A percentile compares a stretch with the other conserved stretches of the same genome.
phyloP scores from a whole-genome alignment of 202 grass and related monocot species.

The Setaria italica region DNA sequence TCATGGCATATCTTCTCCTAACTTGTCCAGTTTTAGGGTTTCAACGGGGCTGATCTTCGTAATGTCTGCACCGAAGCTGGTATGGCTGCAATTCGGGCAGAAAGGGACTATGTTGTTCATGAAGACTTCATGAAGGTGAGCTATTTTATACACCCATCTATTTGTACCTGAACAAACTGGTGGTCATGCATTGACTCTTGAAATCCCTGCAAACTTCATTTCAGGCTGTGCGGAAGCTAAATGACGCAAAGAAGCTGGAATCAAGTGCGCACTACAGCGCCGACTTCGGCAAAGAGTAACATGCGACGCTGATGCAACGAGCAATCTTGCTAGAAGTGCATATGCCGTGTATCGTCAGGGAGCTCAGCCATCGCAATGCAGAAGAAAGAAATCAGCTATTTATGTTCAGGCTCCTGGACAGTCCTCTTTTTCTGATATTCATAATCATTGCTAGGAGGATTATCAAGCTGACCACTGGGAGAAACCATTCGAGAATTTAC shows the following conservation, averaged over 20 bases:
- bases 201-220: constrained; percentile 21
- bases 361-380: constrained; percentile 21
- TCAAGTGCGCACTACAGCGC: constrained; percentile 93
- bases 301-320: background rate
- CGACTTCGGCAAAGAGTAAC: constrained; percentile 92
- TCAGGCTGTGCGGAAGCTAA: constrained; percentile 96
- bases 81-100: constrained; percentile 96
- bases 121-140: constrained; percentile 99
- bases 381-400: background rate
- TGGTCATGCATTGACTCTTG: background rate
- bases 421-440: constrained; percentile 22
- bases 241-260: constrained; percentile 96
- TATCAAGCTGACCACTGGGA: constrained; percentile 35
- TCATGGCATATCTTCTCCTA: background rate
- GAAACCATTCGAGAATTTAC: constrained; percentile 35
- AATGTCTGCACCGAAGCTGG: constrained; percentile 99
- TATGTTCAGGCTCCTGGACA: constrained; percentile 11
- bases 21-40: constrained; percentile 61
- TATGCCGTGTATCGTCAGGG: background rate
- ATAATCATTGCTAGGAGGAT: constrained; percentile 18
- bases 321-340: constrained; percentile 1
- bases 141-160: constrained; percentile 2
- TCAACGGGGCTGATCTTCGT: constrained; percentile 96
- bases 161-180: background rate
- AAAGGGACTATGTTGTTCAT: constrained; percentile 96